Base-by-base conservation (phyloP, 2,329 filamentous ascomycete genomes). In the Coniosporium uncinatum region DNA sequence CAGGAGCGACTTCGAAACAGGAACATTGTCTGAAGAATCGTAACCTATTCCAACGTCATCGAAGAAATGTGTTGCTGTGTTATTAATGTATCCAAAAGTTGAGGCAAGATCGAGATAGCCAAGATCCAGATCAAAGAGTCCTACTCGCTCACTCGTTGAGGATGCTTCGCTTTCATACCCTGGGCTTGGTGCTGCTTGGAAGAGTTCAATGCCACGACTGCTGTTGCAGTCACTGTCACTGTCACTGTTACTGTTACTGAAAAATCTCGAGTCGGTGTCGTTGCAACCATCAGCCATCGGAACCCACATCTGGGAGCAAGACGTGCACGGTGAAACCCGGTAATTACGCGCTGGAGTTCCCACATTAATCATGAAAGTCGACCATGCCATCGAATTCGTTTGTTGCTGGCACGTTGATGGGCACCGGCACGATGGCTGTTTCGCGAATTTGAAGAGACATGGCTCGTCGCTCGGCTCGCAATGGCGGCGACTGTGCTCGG, bases 231-330 rank as follows among this genome's bases (percentile, higher is more conserved):
- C 40, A 13, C 37, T 24, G 4, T n/a, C n/a, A n/a, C n/a, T n/a
- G n/a, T n/a, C n/a, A n/a, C n/a, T n/a, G n/a, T n/a, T n/a, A n/a
- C n/a, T n/a, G n/a, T n/a, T n/a, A n/a, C n/a, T n/a, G n/a, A n/a
- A n/a, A n/a, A n/a, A n/a, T n/a, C n/a, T n/a, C 16, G 49, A 49
- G 32, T 48, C 46, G 17, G 43, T 44, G 17, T 50, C 22, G 5
- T 46, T 51, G 46, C 63, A 66, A n/a, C 51, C 60, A 43, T 62
- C 52, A 4, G 59, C 52, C 1, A 55, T 37, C 5, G 61, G 49
- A 14, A 63, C 47, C 55, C 58, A 63, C 14, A 52, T 55, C 22
- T 62, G 57, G 37, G 59, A 57, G 18, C 57, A 55, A 24, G 52
- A 48, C 13, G 58, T 61, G 2, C 56, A 57, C 11, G 57, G 52